Percentiles rank a stretch among this genome's conserved stretches.
These are phyloP conservation scores for Hypomyces perniciosus DNA, from an alignment of 2,329 filamentous ascomycete species.

Conservation along the genomic window DNA sequence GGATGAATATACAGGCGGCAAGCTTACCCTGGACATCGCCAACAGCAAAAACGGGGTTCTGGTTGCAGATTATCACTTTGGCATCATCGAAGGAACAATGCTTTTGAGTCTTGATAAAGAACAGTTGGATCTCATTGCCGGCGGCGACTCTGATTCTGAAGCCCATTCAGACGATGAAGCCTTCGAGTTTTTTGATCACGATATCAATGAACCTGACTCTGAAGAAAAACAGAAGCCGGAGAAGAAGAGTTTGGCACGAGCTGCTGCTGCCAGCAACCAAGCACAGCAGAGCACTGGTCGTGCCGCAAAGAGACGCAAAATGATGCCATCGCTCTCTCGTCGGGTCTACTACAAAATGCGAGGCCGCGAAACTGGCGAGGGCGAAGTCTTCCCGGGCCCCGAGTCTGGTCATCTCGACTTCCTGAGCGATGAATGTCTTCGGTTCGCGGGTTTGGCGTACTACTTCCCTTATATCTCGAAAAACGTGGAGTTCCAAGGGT, in stretches of 20 bases:
- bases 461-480: not conserved
- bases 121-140: not conserved
- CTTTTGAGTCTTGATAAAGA: not conserved
- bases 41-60: not conserved
- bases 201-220: not conserved
- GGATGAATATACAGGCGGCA: not conserved
- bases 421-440: not conserved
- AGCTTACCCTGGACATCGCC: not conserved
- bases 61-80: not conserved
- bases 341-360: not conserved
- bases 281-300: not conserved
- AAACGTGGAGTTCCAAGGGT: not conserved
- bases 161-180: not conserved
- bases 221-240: not conserved
- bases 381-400: not conserved
- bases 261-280: not conserved
- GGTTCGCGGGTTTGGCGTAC: not conserved
- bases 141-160: not conserved
- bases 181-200: not conserved
- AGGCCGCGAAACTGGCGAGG: not conserved
- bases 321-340: not conserved
- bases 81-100: slow-evolving; percentile 1
- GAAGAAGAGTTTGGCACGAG: not conserved
- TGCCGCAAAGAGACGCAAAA: not conserved
- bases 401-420: slow-evolving; percentile 1